These are phyloP conservation scores for Abrus precatorius DNA, from an alignment of 306 rosid species.

Conservation along the genomic window DNA sequence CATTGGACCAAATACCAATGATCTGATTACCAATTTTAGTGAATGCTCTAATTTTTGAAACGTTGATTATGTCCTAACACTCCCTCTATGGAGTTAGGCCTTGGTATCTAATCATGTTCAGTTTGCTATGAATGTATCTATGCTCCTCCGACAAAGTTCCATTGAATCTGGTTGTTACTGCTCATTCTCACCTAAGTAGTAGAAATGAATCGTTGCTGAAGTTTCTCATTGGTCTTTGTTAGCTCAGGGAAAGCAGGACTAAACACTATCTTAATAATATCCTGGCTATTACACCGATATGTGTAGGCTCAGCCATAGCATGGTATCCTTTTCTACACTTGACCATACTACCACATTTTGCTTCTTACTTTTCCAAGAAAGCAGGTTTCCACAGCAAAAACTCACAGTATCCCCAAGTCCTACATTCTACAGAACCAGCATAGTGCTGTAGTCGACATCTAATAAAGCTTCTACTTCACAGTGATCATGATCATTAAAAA, in stretches of 20 bases:
- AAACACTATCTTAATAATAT: background rate
- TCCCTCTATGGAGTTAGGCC: too few relatives aligned
- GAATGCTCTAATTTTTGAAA: too few relatives aligned
- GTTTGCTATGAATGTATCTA: background rate
- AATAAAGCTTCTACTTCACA: background rate
- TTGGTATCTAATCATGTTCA: too few relatives aligned
- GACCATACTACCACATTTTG: background rate
- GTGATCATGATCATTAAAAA: background rate
- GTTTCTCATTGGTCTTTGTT: background rate
- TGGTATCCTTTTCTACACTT: background rate
- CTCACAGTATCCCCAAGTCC: background rate
- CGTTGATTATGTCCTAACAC: too few relatives aligned
- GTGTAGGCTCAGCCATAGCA: background rate
- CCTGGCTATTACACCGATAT: background rate
- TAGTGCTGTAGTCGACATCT: background rate
- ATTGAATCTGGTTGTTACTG: background rate
- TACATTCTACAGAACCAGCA: background rate
- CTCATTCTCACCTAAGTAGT: background rate
- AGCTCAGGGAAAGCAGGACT: background rate
- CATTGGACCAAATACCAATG: too few relatives aligned
- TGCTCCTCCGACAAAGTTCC: background rate
- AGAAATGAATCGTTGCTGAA: background rate
- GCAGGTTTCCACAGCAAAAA: background rate
- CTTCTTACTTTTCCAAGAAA: background rate
- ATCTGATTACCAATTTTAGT: too few relatives aligned